These are phyloP conservation scores for Lentinus tigrinus DNA, from an alignment of 768 basidiomycete genomes.

Conservation along the genomic window DNA sequence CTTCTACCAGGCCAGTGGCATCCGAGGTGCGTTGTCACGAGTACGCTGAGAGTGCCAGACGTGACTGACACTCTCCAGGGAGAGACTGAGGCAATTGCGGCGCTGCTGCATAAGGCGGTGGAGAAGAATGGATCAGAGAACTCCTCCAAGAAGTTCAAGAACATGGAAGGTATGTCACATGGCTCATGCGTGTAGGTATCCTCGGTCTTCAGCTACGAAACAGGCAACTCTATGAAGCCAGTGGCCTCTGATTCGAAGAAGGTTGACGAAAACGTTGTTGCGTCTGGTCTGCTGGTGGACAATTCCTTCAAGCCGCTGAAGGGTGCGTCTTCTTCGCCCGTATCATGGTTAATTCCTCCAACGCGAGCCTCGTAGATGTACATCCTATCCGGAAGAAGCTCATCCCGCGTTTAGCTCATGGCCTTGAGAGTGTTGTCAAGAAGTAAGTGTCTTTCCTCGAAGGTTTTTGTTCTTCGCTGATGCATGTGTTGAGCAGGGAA, in stretches of 20 bases:
- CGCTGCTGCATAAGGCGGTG: too few relatives aligned
- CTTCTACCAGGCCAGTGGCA: too few relatives aligned
- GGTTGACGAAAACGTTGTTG: background rate
- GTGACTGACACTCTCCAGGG: too few relatives aligned
- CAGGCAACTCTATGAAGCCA: background rate
- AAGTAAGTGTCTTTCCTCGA: constrained; percentile 47
- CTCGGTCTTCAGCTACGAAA: background rate
- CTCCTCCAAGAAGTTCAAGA: background rate
- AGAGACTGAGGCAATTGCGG: too few relatives aligned
- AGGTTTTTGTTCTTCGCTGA: constrained; percentile 1
- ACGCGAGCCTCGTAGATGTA: constrained; percentile 38
- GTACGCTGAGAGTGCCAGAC: too few relatives aligned
- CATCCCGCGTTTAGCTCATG: constrained; percentile 63
- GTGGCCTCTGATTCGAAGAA: background rate
- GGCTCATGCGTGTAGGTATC: background rate
- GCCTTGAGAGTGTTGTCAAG: constrained; percentile 70
- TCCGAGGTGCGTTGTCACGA: too few relatives aligned
- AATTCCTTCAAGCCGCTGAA: background rate
- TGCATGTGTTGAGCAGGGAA: constrained; percentile 47
- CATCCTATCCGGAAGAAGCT: constrained; percentile 41
- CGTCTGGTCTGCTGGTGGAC: background rate
- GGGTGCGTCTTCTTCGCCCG: background rate
- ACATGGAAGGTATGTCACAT: background rate
- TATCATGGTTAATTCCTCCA: background rate
- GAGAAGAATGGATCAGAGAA: too few relatives aligned